These are phyloP conservation scores for Evernia prunastri DNA, from an alignment of 495 filamentous ascomycete genomes.

Conservation along the genomic window DNA sequence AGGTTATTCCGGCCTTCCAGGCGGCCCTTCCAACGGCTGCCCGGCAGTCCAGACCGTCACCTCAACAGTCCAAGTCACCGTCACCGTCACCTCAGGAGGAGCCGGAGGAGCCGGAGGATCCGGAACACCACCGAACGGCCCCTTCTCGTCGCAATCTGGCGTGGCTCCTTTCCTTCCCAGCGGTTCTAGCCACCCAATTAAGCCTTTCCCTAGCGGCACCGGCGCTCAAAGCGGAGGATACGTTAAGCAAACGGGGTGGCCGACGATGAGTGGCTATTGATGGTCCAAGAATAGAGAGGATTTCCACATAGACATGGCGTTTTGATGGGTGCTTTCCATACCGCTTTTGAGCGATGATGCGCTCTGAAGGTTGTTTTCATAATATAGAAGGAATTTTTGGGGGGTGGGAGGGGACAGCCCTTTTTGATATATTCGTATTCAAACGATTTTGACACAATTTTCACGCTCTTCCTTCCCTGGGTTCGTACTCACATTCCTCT, in stretches of 20 bases:
- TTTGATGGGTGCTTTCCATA: not conserved
- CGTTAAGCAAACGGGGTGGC: not conserved
- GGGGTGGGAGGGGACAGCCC: not conserved
- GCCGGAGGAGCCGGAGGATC: not conserved
- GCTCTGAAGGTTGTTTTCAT: not conserved
- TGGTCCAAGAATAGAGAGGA: not conserved
- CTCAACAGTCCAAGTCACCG: constrained; percentile 40
- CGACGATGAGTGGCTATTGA: not conserved
- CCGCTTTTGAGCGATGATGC: not conserved
- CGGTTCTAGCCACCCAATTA: not conserved
- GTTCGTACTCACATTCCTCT: no score
- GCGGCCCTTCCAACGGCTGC: constrained; percentile 9
- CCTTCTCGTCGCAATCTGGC: constrained; percentile 5
- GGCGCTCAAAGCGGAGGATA: not conserved
- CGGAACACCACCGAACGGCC: not conserved
- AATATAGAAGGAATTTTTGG: not conserved
- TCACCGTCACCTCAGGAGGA: constrained; percentile 18
- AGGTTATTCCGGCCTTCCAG: not conserved
- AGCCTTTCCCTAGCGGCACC: not conserved
- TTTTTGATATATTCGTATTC: not conserved
- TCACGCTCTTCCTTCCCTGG: no score
- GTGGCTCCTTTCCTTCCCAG: constrained; percentile 1
- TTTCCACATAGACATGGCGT: not conserved
- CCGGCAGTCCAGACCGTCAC: constrained; percentile 17
- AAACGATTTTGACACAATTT: no score